Percentiles rank a stretch among this genome's conserved stretches.
phyloP scores from a whole-genome alignment of 345 rosid genomes.

The Eucalyptus cladocalyx region DNA sequence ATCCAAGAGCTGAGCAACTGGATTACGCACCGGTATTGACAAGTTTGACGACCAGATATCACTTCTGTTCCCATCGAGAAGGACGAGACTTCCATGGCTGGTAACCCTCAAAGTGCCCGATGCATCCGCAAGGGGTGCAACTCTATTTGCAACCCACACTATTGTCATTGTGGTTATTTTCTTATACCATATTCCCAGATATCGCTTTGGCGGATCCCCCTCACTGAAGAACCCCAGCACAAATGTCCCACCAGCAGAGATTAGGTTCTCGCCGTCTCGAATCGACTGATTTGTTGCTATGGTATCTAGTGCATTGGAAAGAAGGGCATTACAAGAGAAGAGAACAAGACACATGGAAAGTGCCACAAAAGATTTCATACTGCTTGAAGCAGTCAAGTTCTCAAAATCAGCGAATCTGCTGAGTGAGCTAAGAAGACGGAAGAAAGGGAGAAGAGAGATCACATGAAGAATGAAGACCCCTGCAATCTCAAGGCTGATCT shows the following conservation, averaged over 20 bases:
- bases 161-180: not conserved
- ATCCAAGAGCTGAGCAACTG: slow-evolving; percentile 26
- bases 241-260: not conserved
- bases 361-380: not conserved
- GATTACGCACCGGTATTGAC: not conserved
- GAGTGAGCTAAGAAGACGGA: too few species aligned
- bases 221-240: slow-evolving; percentile 18
- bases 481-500: too few species aligned
- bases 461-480: too few species aligned
- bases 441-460: too few species aligned
- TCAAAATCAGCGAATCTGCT: too few species aligned
- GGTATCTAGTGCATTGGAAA: not conserved
- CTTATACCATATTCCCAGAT: slow-evolving; percentile 18
- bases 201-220: not conserved
- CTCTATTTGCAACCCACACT: slow-evolving; percentile 10
- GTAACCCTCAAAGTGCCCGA: not conserved
- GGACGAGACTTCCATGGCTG: not conserved
- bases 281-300: not conserved
- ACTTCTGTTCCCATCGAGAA: not conserved
- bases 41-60: not conserved
- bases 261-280: slow-evolving; percentile 4
- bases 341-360: not conserved
- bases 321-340: not conserved
- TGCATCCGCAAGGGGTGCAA: not conserved
- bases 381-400: not conserved